These are phyloP conservation scores for Candida smagusa DNA, from an alignment of 1,139 yeast genomes.

Conservation along the genomic window DNA sequence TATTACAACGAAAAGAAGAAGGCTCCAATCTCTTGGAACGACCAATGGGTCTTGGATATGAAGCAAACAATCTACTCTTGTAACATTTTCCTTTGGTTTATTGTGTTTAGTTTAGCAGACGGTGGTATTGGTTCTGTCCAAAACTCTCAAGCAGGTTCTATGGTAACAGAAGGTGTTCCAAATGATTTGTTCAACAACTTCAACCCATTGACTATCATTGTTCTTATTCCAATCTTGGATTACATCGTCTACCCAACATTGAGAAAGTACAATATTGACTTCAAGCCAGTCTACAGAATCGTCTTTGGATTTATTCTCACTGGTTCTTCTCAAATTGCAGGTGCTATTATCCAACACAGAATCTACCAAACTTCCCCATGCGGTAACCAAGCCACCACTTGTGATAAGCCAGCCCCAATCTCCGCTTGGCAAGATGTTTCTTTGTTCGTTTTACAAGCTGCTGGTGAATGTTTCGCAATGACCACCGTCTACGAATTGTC, in stretches of 20 bases:
- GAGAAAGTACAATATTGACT: slow-evolving; percentile 42
- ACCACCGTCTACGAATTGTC: slow-evolving; percentile 71
- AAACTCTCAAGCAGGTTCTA: slow-evolving; percentile 64
- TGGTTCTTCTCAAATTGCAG: slow-evolving; percentile 38
- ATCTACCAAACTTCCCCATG: slow-evolving; percentile 38
- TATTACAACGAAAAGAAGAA: slow-evolving; percentile 25
- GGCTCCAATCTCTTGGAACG: slow-evolving; percentile 42
- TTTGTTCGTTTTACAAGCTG: slow-evolving; percentile 54
- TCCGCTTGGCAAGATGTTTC: slow-evolving; percentile 55
- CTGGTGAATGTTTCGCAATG: slow-evolving; percentile 67
- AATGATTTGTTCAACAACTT: slow-evolving; percentile 68
- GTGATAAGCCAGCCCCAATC: slow-evolving; percentile 49
- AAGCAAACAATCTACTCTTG: slow-evolving; percentile 58
- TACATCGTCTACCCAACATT: slow-evolving; percentile 55
- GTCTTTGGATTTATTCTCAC: slow-evolving; percentile 33
- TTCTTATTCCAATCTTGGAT: slow-evolving; percentile 63
- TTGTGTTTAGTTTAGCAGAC: slow-evolving; percentile 61
- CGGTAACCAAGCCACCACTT: slow-evolving; percentile 44
- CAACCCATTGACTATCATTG: slow-evolving; percentile 64
- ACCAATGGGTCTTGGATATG: slow-evolving; percentile 62
- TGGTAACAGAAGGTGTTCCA: slow-evolving; percentile 66
- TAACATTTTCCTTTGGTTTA: slow-evolving; percentile 59
- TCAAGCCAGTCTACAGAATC: slow-evolving; percentile 13
- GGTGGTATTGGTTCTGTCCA: slow-evolving; percentile 63
- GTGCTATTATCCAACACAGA: slow-evolving; percentile 36